phyloP scores from a whole-genome alignment of 257 asterid genomes.

The Solanum bulbocastanum region DNA sequence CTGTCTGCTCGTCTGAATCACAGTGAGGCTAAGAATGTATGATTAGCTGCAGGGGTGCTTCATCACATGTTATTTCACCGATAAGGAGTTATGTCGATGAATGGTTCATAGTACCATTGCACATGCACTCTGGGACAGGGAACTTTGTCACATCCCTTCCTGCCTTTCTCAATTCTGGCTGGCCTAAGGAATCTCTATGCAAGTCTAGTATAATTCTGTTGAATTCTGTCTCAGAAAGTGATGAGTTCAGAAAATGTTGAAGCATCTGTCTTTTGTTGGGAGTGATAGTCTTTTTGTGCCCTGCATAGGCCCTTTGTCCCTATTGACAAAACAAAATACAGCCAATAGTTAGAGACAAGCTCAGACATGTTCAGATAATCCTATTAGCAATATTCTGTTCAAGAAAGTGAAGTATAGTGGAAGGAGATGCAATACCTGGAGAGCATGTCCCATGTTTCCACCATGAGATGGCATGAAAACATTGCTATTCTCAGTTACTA shows the following conservation, averaged over 20 bases:
- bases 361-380: background rate
- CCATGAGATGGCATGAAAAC: slow-evolving; percentile 99
- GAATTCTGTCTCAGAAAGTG: slow-evolving; percentile 59
- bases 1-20: background rate
- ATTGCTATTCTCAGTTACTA: slow-evolving; percentile 73
- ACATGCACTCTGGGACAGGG: slow-evolving; percentile 91
- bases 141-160: slow-evolving; percentile 85
- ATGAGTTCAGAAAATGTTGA: slow-evolving; percentile 52
- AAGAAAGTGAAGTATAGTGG: background rate
- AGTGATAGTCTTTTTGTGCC: slow-evolving; percentile 79
- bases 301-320: slow-evolving; percentile 90
- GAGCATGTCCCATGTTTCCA: slow-evolving; percentile 93
- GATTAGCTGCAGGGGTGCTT: background rate
- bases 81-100: slow-evolving; percentile 6
- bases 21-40: background rate
- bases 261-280: slow-evolving; percentile 96
- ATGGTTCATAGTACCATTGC: slow-evolving; percentile 31
- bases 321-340: slow-evolving; percentile 14
- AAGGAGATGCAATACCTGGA: slow-evolving; percentile 52
- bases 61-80: background rate
- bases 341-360: background rate
- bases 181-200: slow-evolving; percentile 77
- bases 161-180: slow-evolving; percentile 66
- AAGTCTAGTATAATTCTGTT: slow-evolving; percentile 39
- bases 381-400: background rate